Base-by-base conservation (phyloP, 2,329 filamentous ascomycete genomes). In the Epichloe amarillans region DNA sequence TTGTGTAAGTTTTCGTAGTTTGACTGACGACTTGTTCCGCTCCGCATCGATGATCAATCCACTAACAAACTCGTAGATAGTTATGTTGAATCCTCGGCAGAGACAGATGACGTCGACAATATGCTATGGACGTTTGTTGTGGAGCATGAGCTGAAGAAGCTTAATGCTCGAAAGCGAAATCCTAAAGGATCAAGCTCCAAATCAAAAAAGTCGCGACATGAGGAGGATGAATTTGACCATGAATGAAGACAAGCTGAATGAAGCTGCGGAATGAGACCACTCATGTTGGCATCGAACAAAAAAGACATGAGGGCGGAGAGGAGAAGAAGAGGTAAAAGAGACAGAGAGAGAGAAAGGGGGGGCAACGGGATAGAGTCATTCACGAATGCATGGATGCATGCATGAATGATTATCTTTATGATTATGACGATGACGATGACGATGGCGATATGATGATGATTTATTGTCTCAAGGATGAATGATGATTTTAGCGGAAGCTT, bases 141-240 rank as follows among this genome's bases (percentile, higher is more conserved):
- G 19, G 62, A 66, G 48, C 67, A 69, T 50, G 67, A 69, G 56
- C 48, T 69, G 21, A 68, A 69, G 59, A 69, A 68, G 56, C 61
- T 69, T 52, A 66, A 63, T 45, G 63, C 66, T 42, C 58, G 64
- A 33, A 60, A 61, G 55, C 60, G 66, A 42, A 53, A 57, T 23
- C 50, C 60, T 35, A 62, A 66, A 23, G 42, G 46, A 52, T 47
- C 55, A 39, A 53, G 59, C 26, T 54, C 57, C 19, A 64, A 63
- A 49, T 56, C 56, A 26, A 64, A 60, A 52, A 47, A 55, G 11
- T 51, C 52, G 26, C 42, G 39, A 12, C 23, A 52, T 5, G 23
- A 35, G 17, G 52, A 56, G 45, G 56, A 59, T 39, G 58, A 61
- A 39, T 58, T 52, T 50, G 59, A 60, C 10, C 45, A 53, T 15